A percentile compares a stretch with the other conserved stretches of the same genome.
Evolutionary conservation across 2,329 filamentous ascomycete species (phyloP).

Genomic region (Sordariomycetes sp.): DNA sequence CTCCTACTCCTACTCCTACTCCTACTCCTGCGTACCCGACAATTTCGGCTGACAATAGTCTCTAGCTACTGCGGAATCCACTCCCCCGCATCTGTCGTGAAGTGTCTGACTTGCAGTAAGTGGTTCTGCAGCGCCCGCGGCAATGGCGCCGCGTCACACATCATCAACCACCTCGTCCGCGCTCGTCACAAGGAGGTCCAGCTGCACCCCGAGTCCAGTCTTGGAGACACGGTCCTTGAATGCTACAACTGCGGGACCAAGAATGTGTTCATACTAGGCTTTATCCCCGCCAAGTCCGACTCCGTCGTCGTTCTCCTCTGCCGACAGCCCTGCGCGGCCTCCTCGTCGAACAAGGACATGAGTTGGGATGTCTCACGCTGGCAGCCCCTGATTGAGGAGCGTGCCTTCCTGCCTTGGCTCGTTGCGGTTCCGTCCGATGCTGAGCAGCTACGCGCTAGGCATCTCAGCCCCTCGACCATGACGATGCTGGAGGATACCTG

Average conservation of each 20-base stretch:
- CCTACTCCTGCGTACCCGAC: background rate
- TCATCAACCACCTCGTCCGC: conserved; percentile 95
- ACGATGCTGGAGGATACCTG: conserved; percentile 95
- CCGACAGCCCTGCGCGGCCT: conserved; percentile 89
- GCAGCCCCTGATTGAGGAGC: conserved; percentile 95
- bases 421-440: conserved; percentile 82
- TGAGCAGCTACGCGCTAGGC: conserved; percentile 89
- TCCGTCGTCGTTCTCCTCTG: conserved; percentile 95
- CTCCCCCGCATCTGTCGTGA: conserved; percentile 88
- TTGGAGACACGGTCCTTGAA: conserved; percentile 93
- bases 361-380: conserved; percentile 98
- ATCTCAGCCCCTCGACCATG: conserved; percentile 88
- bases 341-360: conserved; percentile 96
- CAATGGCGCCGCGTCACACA: conserved; percentile 93
- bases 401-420: conserved; percentile 89
- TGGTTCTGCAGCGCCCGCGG: conserved; percentile 99
- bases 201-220: conserved; percentile 81
- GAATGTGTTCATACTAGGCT: conserved; percentile 94
- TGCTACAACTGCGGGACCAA: conserved; percentile 99
- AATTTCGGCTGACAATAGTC: conserved; percentile 13
- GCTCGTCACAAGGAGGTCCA: conserved; percentile 98
- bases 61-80: conserved; percentile 91
- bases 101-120: conserved; percentile 90
- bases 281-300: conserved; percentile 97
- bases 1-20: background rate